Base-by-base conservation (phyloP, 139 green algal species). In the Astrephomene gubernaculifera region DNA sequence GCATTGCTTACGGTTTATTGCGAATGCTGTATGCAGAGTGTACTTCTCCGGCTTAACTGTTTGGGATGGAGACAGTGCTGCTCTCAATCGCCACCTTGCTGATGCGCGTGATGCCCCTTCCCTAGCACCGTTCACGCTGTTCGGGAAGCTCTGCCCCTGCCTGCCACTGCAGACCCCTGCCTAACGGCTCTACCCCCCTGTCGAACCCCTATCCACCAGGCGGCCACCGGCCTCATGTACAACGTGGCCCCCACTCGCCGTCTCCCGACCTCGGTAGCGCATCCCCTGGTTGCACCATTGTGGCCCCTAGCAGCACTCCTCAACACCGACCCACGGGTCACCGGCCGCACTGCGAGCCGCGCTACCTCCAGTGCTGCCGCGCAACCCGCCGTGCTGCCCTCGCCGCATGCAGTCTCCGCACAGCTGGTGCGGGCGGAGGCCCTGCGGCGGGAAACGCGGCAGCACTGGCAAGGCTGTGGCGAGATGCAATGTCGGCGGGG, bases 221-320 rank as follows among this genome's bases (percentile, higher is more conserved):
- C 24, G 7, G 25, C 2, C 3, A 64, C 61, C 2, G 60, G 76
- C 1, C 76, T 83, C 7, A 44, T 73, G 60, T 68, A 71, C 53
- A 83, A 83, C 76, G 53, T 68, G 21, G 44, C 76, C 6, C 76
- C 76, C 38, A 64, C 60, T 5, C 76, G 76, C 31, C 60, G 60
- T 1, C 29, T 83, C 2, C 76, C 76, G 17, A 41, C 39, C 60
- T 45, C n/a, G 17, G 14, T 83, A 27, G 76, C 76, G 0, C 76
- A 83, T 35, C 76, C 76, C 22, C 76, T 83, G 60, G 60, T 29
- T 21, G 41, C 29, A 41, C 38, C 64, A n/a, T 19, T 83, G 29
- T 83, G 76, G 76, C 76, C 76, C 10, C 76, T 83, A 39, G 76
- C 76, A 0, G 76, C 76, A n/a, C 60, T n/a, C 39, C 76, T 83